Conservation (phyloP, 805 yeast genomes). For the Wickerhamomyces kurtzmanii region DNA sequence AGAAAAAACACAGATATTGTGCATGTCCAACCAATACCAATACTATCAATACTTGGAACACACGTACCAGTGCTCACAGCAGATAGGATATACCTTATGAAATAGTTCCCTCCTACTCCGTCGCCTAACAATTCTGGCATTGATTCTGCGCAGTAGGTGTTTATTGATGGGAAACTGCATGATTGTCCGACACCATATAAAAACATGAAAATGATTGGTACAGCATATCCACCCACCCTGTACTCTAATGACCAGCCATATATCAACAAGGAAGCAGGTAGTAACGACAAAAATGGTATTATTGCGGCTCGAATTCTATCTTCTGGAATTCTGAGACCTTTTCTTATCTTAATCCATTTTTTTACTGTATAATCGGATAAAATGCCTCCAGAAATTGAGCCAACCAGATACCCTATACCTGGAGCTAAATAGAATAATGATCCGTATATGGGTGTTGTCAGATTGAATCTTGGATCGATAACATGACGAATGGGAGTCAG, state of each 20-base stretch:
- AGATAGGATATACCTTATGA: slow-evolving; percentile 33
- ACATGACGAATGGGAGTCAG: slow-evolving; percentile 42
- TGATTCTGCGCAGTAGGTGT: slow-evolving; percentile 43
- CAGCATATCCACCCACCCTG: slow-evolving; percentile 37
- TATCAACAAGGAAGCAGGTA: slow-evolving; percentile 30
- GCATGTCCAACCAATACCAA: slow-evolving; percentile 43
- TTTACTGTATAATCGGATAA: slow-evolving; percentile 35
- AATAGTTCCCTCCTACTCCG: slow-evolving; percentile 40
- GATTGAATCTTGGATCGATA: slow-evolving; percentile 37
- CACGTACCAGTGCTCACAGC: slow-evolving; percentile 37
- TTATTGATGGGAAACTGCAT: slow-evolving; percentile 33
- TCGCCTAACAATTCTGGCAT: slow-evolving; percentile 40
- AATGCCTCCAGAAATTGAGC: slow-evolving; percentile 35
- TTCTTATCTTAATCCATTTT: slow-evolving; percentile 26
- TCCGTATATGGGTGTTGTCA: slow-evolving; percentile 32
- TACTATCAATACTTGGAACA: slow-evolving; percentile 28
- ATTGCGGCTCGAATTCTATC: slow-evolving; percentile 31
- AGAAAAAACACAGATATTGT: slow-evolving; percentile 34
- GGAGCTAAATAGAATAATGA: slow-evolving; percentile 42
- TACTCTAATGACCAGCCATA: slow-evolving; percentile 42
- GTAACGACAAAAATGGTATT: slow-evolving; percentile 26
- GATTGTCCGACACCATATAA: slow-evolving; percentile 35
- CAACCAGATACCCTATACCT: slow-evolving; percentile 35
- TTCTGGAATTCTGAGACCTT: slow-evolving; percentile 38
- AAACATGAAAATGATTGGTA: slow-evolving; percentile 38